Percentiles rank a stretch among this genome's conserved stretches.
phyloP scores from a whole-genome alignment of 306 rosid genomes.

The Vachellia pachyceras region DNA sequence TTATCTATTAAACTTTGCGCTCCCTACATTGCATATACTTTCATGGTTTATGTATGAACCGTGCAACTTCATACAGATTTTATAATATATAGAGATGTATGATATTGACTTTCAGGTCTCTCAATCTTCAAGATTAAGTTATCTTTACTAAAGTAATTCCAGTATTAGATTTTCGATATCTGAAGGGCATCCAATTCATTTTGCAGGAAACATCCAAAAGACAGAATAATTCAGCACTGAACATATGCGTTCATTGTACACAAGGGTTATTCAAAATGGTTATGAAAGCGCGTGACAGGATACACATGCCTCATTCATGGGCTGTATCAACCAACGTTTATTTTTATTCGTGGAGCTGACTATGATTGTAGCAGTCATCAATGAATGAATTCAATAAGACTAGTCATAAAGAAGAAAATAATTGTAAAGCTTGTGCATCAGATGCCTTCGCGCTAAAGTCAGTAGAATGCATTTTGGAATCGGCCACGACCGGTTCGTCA shows the following conservation, averaged over 20 bases:
- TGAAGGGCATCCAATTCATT: conserved; percentile 35
- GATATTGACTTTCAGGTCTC: not conserved
- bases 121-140: not conserved
- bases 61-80: not conserved
- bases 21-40: not conserved
- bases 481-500: not conserved
- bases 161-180: conserved; percentile 21
- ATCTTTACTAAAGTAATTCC: not conserved
- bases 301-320: conserved; percentile 6
- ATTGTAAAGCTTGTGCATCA: not conserved
- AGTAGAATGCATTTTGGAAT: no score
- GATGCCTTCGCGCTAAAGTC: not conserved
- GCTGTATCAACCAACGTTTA: not conserved
- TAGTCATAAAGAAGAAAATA: conserved; percentile 16
- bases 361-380: conserved; percentile 2
- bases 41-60: not conserved
- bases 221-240: conserved; percentile 30
- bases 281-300: conserved; percentile 13
- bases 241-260: conserved; percentile 23
- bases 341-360: conserved; percentile 19
- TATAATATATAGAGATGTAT: not conserved
- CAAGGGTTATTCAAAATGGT: no score
- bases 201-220: conserved; percentile 45
- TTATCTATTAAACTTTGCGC: no score
- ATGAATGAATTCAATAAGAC: not conserved